A percentile compares a stretch with the other conserved stretches of the same genome.
Evolutionary conservation across 2,329 filamentous ascomycete species (phyloP).

Genomic region (Talaromyces islandicus): DNA sequence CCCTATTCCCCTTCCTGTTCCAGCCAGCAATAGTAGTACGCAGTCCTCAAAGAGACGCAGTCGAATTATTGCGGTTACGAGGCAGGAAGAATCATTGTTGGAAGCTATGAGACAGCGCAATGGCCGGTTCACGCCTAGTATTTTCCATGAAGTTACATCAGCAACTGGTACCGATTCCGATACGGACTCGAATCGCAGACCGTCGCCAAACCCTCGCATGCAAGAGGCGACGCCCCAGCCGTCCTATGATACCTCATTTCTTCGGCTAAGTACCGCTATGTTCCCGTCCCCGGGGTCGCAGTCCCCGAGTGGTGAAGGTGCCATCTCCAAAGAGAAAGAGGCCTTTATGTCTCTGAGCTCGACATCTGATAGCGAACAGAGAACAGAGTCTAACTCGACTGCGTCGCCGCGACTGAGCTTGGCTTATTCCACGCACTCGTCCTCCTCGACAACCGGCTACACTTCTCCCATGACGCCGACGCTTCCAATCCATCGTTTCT

Average conservation of each 20-base stretch:
- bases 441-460: conserved; percentile 29
- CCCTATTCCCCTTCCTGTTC: neutral
- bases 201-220: conserved; percentile 25
- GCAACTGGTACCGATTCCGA: conserved; percentile 17
- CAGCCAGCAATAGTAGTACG: neutral
- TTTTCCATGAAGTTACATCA: conserved; percentile 23
- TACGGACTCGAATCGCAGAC: conserved; percentile 23
- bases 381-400: conserved; percentile 16
- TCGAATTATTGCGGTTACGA: conserved; percentile 47
- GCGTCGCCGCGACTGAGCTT: conserved; percentile 28
- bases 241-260: conserved; percentile 34
- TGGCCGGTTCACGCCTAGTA: conserved; percentile 40
- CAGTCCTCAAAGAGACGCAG: conserved; percentile 31
- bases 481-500: conserved; percentile 33
- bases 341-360: conserved; percentile 22
- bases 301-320: conserved; percentile 20
- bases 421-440: conserved; percentile 32
- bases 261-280: conserved; percentile 32
- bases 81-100: conserved; percentile 48
- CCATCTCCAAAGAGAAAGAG: conserved; percentile 22
- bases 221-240: conserved; percentile 13
- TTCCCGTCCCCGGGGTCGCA: conserved; percentile 16
- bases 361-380: conserved; percentile 30
- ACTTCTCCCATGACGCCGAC: conserved; percentile 36
- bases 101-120: conserved; percentile 46